Conservation (phyloP, 2,329 filamentous ascomycete species). For the Verticillium alfalfae region DNA sequence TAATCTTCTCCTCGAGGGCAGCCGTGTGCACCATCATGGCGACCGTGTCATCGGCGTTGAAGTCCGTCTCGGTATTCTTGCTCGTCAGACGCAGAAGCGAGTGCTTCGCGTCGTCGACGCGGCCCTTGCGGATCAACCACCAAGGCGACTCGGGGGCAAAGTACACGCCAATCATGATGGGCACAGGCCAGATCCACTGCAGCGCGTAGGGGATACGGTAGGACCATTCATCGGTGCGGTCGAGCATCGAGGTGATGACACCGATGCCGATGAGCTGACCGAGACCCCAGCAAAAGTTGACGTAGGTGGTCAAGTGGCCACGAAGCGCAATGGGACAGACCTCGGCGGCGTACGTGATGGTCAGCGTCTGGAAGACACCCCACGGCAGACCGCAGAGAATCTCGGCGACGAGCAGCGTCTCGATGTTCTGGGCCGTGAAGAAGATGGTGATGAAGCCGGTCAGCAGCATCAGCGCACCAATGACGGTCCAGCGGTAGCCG, state of each 20-base stretch:
- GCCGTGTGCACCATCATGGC: conserved; percentile 93
- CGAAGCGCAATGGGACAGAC: conserved; percentile 68
- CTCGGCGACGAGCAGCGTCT: conserved; percentile 54
- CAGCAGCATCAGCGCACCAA: conserved; percentile 48
- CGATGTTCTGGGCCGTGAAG: conserved; percentile 58
- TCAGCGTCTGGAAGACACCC: conserved; percentile 54
- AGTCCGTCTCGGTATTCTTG: conserved; percentile 58
- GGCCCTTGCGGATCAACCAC: conserved; percentile 69
- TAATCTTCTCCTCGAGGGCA: conserved; percentile 71
- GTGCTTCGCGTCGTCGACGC: conserved; percentile 59
- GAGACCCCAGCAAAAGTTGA: conserved; percentile 66
- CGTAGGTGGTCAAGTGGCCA: conserved; percentile 67
- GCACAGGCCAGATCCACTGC: conserved; percentile 75
- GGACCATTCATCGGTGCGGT: conserved; percentile 61
- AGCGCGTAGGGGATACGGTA: conserved; percentile 67
- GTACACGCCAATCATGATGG: conserved; percentile 58
- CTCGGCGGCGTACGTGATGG: conserved; percentile 64
- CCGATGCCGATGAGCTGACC: conserved; percentile 69
- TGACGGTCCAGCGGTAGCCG: conserved; percentile 61
- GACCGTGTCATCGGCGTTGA: conserved; percentile 77
- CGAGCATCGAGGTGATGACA: conserved; percentile 64
- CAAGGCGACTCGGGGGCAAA: conserved; percentile 68
- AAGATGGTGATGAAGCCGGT: conserved; percentile 56
- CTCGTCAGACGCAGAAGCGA: conserved; percentile 62
- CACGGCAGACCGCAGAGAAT: conserved; percentile 59